phyloP scores from a whole-genome alignment of 1,284 basidiomycete species.

The Ceratobasidium theobromae region DNA sequence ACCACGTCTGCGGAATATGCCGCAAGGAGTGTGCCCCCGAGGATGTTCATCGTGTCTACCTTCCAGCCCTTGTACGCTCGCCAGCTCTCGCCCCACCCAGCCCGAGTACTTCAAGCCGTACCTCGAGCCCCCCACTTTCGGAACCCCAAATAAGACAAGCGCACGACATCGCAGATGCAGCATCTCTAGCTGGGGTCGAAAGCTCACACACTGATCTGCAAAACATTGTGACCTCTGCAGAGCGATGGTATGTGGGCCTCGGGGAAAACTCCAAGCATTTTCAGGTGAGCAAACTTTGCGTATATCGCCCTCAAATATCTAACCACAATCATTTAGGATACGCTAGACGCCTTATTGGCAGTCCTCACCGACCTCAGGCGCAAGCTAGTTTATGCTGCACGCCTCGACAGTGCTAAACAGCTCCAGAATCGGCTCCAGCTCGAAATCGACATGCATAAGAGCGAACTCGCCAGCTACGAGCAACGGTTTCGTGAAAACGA shows the following conservation, averaged over 20 bases:
- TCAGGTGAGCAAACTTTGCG: not conserved
- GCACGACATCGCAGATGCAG: constrained; percentile 6
- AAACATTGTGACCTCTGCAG: constrained; percentile 15
- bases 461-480: not conserved
- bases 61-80: not conserved
- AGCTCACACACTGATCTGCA: not conserved
- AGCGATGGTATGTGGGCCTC: constrained; percentile 7
- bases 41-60: constrained; percentile 9
- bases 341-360: not conserved
- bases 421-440: not conserved
- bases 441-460: constrained; percentile 9
- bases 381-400: constrained; percentile 22
- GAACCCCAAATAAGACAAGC: constrained; percentile 4
- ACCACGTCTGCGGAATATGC: constrained; percentile 19
- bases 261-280: not conserved
- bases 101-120: not conserved
- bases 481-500: constrained; percentile 5
- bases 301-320: not conserved
- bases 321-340: not conserved
- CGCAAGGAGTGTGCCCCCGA: constrained; percentile 17
- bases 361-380: constrained; percentile 4
- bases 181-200: constrained; percentile 4
- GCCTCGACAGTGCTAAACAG: constrained; percentile 12
- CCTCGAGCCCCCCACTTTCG: not conserved
- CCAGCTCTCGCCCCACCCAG: not conserved